Evolutionary conservation across 1,284 basidiomycete genomes (phyloP).

Genomic region (Sutorius eximius): DNA sequence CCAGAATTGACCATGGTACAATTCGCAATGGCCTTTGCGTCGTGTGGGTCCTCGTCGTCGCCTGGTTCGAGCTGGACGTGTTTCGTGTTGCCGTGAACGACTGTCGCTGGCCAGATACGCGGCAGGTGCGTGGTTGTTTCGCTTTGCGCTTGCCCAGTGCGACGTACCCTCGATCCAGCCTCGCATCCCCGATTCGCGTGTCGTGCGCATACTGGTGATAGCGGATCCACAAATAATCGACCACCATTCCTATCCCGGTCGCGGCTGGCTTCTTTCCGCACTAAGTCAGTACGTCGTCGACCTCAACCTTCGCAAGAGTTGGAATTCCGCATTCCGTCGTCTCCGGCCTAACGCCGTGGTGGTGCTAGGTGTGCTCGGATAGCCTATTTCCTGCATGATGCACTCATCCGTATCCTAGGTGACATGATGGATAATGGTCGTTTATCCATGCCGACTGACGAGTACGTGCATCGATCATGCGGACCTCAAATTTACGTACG

Average conservation of each 20-base stretch:
- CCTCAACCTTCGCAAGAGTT: constrained; percentile 72
- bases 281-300: constrained; percentile 60
- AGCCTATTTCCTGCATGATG: constrained; percentile 36
- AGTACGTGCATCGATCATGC: constrained; percentile 52
- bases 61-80: constrained; percentile 33
- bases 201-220: constrained; percentile 67
- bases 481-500: not conserved
- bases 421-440: constrained; percentile 84
- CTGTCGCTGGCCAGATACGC: constrained; percentile 31
- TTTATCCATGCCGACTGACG: constrained; percentile 51
- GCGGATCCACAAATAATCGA: constrained; percentile 79
- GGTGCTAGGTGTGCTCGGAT: constrained; percentile 81
- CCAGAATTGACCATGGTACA: not conserved
- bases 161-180: constrained; percentile 13
- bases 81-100: constrained; percentile 21
- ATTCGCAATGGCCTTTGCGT: constrained; percentile 21
- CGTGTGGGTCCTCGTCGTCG: constrained; percentile 28
- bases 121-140: constrained; percentile 15
- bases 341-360: constrained; percentile 72
- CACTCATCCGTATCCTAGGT: constrained; percentile 12
- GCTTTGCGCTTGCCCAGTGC: not conserved
- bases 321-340: constrained; percentile 58
- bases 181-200: constrained; percentile 21
- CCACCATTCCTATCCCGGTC: constrained; percentile 44
- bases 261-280: constrained; percentile 39